Base-by-base conservation (phyloP, 345 rosid species). In the Citrus maxima region DNA sequence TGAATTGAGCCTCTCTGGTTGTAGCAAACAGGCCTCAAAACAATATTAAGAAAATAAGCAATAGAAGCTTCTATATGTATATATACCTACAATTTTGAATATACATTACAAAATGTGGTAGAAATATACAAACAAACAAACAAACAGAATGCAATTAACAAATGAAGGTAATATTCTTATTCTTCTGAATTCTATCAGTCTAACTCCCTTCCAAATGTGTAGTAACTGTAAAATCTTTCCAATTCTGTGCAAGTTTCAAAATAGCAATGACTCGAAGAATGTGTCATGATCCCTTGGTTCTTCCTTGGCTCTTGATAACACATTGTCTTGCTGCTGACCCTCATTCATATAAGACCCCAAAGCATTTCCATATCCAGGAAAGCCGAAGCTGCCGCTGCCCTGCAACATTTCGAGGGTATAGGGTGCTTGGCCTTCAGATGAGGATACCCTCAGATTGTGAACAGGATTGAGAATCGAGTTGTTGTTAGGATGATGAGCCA, bases 251-350 rank as follows among this genome's bases (percentile, higher is more conserved):
- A 70, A 10, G 16, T 67, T 77, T 88, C 82, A 84, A 79, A 82
- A 87, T 2, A 86, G 86, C 69, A 88, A 67, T 0, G 92, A 85
- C 14, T 89, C 94, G 4, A 89, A 49, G 76, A 90, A 90, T 71
- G 76, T 9, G 22, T 92, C 94, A 28, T 35, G 70, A 0, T 89
- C 97, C 61, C 88, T 87, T 24, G 89, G 88, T 59, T 92, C 96
- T 38, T 90, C 91, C 75, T 90, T 90, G 35, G 92, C 69, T 67
- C 83, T 77, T 21, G 87, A 77, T n/a, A 75, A 80, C 34, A 77
- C 68, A 51, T 80, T 77, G 27, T 85, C 81, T 10, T 79, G 66
- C 6, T 70, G 68, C 16, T 82, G 74, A 9, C 82, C 42, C 49
- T 83, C 88, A 61, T 82, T 82, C 85, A 82, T 80, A 80, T 82